Percentiles rank a stretch among this genome's conserved stretches.
Evolutionary conservation across 2,329 filamentous ascomycete species (phyloP).

Genomic region (Botrytis galanthina): DNA sequence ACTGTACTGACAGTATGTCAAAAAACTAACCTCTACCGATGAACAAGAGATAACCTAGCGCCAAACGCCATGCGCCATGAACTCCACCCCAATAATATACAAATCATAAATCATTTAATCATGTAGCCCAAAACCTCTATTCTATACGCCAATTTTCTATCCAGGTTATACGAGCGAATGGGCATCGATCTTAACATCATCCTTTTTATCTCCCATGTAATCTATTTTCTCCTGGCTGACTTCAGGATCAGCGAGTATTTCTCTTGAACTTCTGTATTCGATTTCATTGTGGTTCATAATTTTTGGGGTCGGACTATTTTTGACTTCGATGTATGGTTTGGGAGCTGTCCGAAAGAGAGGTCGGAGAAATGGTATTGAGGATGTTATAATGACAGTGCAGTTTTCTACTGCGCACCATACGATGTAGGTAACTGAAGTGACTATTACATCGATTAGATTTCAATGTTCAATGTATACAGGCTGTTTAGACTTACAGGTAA

Average conservation of each 20-base stretch:
- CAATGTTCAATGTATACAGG: background rate
- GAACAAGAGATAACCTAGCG: background rate
- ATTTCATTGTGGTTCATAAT: background rate
- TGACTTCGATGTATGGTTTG: conserved; percentile 12
- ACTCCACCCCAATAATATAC: background rate
- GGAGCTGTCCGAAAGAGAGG: conserved; percentile 2
- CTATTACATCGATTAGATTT: background rate
- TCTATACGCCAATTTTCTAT: background rate
- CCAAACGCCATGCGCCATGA: background rate
- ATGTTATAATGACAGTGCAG: conserved; percentile 16
- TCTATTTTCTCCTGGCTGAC: background rate
- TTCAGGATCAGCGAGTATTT: background rate
- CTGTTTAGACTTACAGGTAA: background rate
- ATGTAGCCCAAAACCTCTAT: background rate
- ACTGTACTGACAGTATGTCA: background rate
- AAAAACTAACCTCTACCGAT: background rate
- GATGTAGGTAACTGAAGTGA: background rate
- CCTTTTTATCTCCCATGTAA: background rate
- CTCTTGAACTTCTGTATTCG: background rate
- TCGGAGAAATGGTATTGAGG: conserved; percentile 13
- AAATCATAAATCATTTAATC: background rate
- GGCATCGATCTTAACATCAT: background rate
- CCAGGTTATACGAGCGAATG: background rate
- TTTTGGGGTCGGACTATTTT: background rate
- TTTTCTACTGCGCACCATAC: conserved; percentile 17